A percentile compares a stretch with the other conserved stretches of the same genome.
Conservation (phyloP, 768 basidiomycete genomes). For the Lanmaoa pseudosensibilis region DNA sequence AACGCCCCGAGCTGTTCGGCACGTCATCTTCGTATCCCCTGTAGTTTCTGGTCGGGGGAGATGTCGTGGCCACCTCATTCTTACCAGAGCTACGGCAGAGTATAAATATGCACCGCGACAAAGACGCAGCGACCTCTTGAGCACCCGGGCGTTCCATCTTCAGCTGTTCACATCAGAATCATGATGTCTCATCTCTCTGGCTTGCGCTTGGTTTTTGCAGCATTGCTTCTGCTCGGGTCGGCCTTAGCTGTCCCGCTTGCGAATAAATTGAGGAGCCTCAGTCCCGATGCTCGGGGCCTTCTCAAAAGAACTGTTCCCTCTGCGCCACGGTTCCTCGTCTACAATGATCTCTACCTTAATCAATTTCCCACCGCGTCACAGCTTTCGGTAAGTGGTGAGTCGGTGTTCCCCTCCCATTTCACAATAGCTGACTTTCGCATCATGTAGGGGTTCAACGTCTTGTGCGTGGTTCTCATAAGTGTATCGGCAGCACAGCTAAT, state of each 20-base stretch:
- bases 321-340: not conserved
- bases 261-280: not conserved
- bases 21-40: not conserved
- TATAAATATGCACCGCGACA: not conserved
- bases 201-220: not conserved
- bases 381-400: not conserved
- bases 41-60: not conserved
- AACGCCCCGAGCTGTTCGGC: too few species aligned
- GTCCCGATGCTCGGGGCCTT: not conserved
- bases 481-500: conserved; percentile 13
- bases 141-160: not conserved
- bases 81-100: not conserved
- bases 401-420: not conserved
- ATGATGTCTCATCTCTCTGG: not conserved
- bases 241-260: not conserved
- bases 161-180: not conserved
- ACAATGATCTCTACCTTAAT: not conserved
- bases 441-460: conserved; percentile 31
- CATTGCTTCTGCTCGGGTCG: not conserved
- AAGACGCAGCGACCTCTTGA: not conserved
- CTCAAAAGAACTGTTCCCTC: not conserved
- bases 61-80: not conserved
- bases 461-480: conserved; percentile 13
- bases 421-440: not conserved
- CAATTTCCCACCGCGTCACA: not conserved